phyloP scores from a whole-genome alignment of 257 asterid species.

The Scutellaria barbata region DNA sequence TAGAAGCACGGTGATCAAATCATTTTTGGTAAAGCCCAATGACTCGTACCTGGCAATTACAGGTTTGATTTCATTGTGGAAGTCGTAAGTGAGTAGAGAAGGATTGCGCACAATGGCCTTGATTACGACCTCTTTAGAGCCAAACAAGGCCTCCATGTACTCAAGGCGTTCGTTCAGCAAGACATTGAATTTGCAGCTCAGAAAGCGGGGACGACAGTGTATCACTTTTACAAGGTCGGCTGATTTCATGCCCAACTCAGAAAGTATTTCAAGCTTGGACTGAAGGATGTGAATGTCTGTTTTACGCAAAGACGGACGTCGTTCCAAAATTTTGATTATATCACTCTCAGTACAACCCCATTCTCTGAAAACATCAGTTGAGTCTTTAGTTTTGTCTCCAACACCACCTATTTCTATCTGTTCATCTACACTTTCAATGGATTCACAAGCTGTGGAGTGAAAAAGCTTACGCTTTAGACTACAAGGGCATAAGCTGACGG shows the following conservation, averaged over 20 bases:
- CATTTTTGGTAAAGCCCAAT: conserved; percentile 62
- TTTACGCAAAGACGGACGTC: conserved; percentile 62
- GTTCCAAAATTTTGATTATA: conserved; percentile 57
- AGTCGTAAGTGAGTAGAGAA: conserved; percentile 76
- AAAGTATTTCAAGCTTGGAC: conserved; percentile 61
- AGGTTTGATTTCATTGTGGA: conserved; percentile 61
- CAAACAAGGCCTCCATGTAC: conserved; percentile 56
- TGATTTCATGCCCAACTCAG: conserved; percentile 59
- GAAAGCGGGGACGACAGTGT: conserved; percentile 76
- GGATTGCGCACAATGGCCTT: conserved; percentile 78
- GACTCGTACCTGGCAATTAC: conserved; percentile 59
- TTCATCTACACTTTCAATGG: conserved; percentile 34
- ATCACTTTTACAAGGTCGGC: conserved; percentile 61
- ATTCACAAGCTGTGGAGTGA: conserved; percentile 44
- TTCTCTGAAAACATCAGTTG: conserved; percentile 52
- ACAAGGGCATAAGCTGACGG: conserved; percentile 32
- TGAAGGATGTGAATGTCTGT: conserved; percentile 47
- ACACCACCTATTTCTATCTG: conserved; percentile 30
- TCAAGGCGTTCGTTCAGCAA: conserved; percentile 58
- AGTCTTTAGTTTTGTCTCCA: conserved; percentile 37
- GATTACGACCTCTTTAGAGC: conserved; percentile 57
- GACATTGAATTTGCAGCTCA: conserved; percentile 52
- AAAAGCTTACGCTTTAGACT: conserved; percentile 35
- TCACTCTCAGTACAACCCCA: conserved; percentile 76
- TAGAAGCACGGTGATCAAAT: conserved; percentile 59